Percentiles rank a stretch among this genome's conserved stretches.
These are phyloP conservation scores for Phytophthora sp. DNA, from an alignment of 352 stramenopile species.

Conservation along the genomic window DNA sequence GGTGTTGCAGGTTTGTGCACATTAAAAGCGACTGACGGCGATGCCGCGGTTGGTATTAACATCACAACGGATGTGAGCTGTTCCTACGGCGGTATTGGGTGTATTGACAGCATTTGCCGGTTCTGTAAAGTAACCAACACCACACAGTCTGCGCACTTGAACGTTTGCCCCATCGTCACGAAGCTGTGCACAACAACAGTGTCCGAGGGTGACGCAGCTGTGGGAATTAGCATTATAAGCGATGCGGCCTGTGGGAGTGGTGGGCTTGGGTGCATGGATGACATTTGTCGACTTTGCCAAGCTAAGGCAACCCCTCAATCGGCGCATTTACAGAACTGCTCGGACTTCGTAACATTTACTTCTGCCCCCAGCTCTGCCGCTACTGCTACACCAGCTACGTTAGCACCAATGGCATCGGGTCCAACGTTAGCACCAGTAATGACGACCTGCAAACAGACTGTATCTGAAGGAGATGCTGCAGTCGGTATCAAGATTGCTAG, in stretches of 20 bases:
- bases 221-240: constrained; percentile 35
- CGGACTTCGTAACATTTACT: constrained; percentile 11
- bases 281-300: constrained; percentile 43
- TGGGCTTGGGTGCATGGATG: constrained; percentile 41
- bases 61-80: constrained; percentile 29
- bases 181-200: constrained; percentile 20
- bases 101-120: constrained; percentile 41
- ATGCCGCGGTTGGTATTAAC: constrained; percentile 34
- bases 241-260: constrained; percentile 34
- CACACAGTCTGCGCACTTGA: constrained; percentile 13
- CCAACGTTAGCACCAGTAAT: too few relatives aligned
- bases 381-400: background rate
- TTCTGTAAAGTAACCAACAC: constrained; percentile 31
- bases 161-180: constrained; percentile 5
- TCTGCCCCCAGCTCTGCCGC: constrained; percentile 17
- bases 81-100: constrained; percentile 28
- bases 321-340: background rate
- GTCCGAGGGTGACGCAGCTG: constrained; percentile 21
- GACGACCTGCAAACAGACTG: constrained; percentile 31
- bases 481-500: constrained; percentile 38
- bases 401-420: background rate
- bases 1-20: constrained; percentile 9
- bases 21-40: constrained; percentile 31
- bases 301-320: constrained; percentile 26
- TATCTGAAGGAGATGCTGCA: constrained; percentile 37